Evolutionary conservation across 192 early-diverging fungal species (phyloP), one percentile per base, ranked within the genome.

Genomic region (Coemansia sp.): DNA sequence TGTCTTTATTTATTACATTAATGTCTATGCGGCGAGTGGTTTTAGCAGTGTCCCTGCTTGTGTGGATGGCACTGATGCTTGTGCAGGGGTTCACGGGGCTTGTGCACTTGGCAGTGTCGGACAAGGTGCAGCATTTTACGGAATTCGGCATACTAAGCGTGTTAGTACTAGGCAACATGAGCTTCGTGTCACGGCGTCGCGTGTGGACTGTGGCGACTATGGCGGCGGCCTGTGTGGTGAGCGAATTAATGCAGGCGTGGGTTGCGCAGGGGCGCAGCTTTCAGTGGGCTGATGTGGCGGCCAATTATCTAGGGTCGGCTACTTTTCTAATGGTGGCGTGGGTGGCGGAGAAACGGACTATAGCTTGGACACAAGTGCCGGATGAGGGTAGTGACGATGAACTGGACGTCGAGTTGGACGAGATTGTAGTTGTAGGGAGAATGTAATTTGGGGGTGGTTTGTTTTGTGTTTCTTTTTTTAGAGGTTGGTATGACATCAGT

Each of bases 341-440:
- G 81, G 79, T 75, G 70, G 70, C 33, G 3, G 76, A 83, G 64
- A 71, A 33, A 33, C 75, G 76, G 76, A 73, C 46, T 29, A 29
- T 29, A 29, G 27, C 27, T 39, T n/a, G 38, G 38, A 38, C 62
- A 73, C n/a, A 47, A 5, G 39, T n/a, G 43, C 69, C 70, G 27
- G 49, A 44, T 18, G 75, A 65, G 67, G 78, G 71, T 10, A 33
- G 57, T 16, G 67, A 41, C 2, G 70, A 73, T 34, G 80, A 76
- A 27, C 65, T 81, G 34, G 80, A 74, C 39, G 64, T 82, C n/a
- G 80, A 82, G 75, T 69, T 82, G 46, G 75, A 82, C 66, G 80
- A 82, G 8, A 82, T 76, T 55, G 61, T 82, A 46, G 80, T 71
- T n/a, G 64, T 22, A 57, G 16, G 4, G 36, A 39, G 20, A 5